Evolutionary conservation across 2,329 filamentous ascomycete genomes (phyloP), one percentile per base, ranked within the genome.

Genomic region (Ophiostoma triangulosporum): DNA sequence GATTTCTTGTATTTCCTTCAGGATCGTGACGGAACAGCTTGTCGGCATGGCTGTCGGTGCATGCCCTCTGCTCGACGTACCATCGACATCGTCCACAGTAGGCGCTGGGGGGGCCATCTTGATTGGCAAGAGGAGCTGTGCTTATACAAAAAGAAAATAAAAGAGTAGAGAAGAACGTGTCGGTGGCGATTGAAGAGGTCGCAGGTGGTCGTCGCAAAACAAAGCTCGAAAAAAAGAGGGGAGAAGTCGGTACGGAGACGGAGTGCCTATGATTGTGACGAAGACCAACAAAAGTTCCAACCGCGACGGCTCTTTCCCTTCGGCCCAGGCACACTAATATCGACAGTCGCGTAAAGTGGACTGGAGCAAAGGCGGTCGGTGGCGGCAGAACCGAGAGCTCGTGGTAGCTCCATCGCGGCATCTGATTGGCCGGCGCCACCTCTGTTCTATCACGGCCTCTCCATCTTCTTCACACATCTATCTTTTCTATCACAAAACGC

Each of bases 61-160:
- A 33, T 48, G 7, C 14, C 31, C 3, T 24, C 45, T 2, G 24
- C 27, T 5, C 12, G n/a, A 36, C 58, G 51, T 61, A 77, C 74
- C 66, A 51, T 77, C 75, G 57, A 73, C 69, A 55, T 76, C 74
- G 54, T 75, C 73, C 43, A 68, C 68, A 48, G 73, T 67, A 49
- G 72, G 70, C 40, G 70, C 49, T 45, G 50, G 55, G 20, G 72
- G 72, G 35, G 72, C 70, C 74, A 77, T 77, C 9, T 50, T 45
- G 32, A 36, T 15, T 32, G 36, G 31, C 24, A 15, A 6, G 22
- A 15, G 22, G 17, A 8, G 15, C 31, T 50, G 35, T 15, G 24
- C 9, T 35, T 12, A n/a, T 35, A 14, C 32, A 5, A 35, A n/a
- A 35, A 12, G 5, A 14, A 4, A 12, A n/a, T 31, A 6, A 11